Percentiles rank a stretch among this genome's conserved stretches.
phyloP scores from a whole-genome alignment of 176 grass and related monocot species.

The Eragrostis nindensis region DNA sequence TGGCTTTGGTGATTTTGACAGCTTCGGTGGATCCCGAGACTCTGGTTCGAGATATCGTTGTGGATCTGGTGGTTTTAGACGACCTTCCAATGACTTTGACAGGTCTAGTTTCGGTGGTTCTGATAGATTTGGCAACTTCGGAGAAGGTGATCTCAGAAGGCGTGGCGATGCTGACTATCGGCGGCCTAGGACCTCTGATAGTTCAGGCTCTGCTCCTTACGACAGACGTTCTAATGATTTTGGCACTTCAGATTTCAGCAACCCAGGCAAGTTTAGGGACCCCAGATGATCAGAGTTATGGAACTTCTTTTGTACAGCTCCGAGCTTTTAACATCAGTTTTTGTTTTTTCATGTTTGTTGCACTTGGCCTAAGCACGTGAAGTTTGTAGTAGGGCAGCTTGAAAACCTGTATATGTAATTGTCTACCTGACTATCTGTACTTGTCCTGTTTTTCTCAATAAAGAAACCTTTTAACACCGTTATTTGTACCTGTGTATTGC shows the following conservation, averaged over 20 bases:
- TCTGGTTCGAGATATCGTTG: slow-evolving; percentile 30
- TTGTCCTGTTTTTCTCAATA: neutral
- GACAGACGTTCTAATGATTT: slow-evolving; percentile 30
- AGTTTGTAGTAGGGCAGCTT: slow-evolving; percentile 30
- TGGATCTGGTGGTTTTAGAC: slow-evolving; percentile 41
- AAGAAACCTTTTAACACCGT: neutral
- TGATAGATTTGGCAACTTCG: slow-evolving; percentile 39
- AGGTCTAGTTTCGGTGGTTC: slow-evolving; percentile 26
- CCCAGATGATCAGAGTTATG: slow-evolving; percentile 28
- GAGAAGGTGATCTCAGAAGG: slow-evolving; percentile 40
- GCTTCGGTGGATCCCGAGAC: slow-evolving; percentile 37
- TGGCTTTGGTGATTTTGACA: slow-evolving; percentile 46
- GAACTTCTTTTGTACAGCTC: slow-evolving; percentile 39
- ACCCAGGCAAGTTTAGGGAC: slow-evolving; percentile 29
- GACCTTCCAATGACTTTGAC: slow-evolving; percentile 29
- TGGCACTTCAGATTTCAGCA: slow-evolving; percentile 31
- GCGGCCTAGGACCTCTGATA: slow-evolving; percentile 14
- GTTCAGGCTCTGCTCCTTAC: slow-evolving; percentile 28
- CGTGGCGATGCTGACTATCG: slow-evolving; percentile 6
- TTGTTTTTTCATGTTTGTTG: slow-evolving; percentile 12
- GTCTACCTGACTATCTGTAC: neutral
- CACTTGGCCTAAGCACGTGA: neutral
- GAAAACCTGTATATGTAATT: slow-evolving; percentile 26
- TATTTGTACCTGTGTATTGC: neutral
- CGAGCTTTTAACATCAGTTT: neutral